Base-by-base conservation (phyloP, 164 flowering plant genomes). In the Chloranthus sessilifolius region DNA sequence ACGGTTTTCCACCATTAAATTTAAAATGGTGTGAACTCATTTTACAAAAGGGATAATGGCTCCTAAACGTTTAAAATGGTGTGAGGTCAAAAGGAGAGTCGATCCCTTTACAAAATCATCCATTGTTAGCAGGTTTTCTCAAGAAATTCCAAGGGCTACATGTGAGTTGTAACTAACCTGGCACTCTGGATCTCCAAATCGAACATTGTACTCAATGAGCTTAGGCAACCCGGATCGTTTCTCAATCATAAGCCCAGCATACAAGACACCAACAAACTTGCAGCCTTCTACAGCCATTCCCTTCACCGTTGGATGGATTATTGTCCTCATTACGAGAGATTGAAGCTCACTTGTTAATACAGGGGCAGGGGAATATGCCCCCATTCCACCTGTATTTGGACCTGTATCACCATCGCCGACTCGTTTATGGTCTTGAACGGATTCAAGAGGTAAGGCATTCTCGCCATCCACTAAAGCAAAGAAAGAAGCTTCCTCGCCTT, bases 101-200 rank as follows among this genome's bases (percentile, higher is more conserved):
- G n/a, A n/a, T n/a, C n/a, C n/a, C n/a, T n/a, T n/a, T n/a, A n/a
- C n/a, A n/a, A n/a, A n/a, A n/a, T n/a, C n/a, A n/a, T n/a, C n/a
- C n/a, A n/a, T n/a, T n/a, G n/a, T n/a, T n/a, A n/a, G n/a, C n/a
- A n/a, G n/a, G n/a, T n/a, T n/a, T n/a, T n/a, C n/a, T n/a, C n/a
- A n/a, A n/a, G n/a, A n/a, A n/a, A n/a, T n/a, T n/a, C n/a, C n/a
- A n/a, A n/a, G n/a, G n/a, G n/a, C n/a, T n/a, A n/a, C n/a, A n/a
- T n/a, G n/a, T n/a, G n/a, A n/a, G n/a, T n/a, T n/a, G 21, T 12
- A 19, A 53, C 27, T 10, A 53, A 92, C 96, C 94, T 92, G 98
- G 70, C 98, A 92, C 70, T 92, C 95, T 19, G 98, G 96, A 67
- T 92, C 98, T 40, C 98, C 98, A 75, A 92, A 92, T 0, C 98